Base-by-base conservation (phyloP, 768 basidiomycete species). In the Russula vinacea region DNA sequence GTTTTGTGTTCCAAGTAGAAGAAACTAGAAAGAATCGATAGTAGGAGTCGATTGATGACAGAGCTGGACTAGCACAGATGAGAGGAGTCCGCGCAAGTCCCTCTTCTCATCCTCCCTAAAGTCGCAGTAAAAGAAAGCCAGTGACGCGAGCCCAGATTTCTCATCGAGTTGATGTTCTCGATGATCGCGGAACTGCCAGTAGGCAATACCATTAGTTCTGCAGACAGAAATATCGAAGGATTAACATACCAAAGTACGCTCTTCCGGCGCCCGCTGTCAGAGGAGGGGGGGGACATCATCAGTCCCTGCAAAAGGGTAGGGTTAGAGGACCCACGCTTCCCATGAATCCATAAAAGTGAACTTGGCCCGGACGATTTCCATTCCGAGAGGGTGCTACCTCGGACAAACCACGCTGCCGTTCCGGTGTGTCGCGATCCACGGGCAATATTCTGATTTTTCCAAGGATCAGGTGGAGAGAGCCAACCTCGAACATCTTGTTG, bases 391-490 rank as follows among this genome's bases (percentile, higher is more conserved):
- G 32, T 29, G 3, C n/a, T 16, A 32, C 42, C 7, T 8, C 33
- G 13, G 7, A 47, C 9, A 29, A 58, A 58, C 56, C 56, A 58
- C 5, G 16, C 9, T 7, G 56, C 56, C 2, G 56, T 44, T 29
- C 32, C 56, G 11, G 11, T n/a, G 19, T 45, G 19, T 13, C 56
- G 42, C 24, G 24, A 56, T 40, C 9, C 40, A 6, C 16, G 16
- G 17, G 55, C 55, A 11, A 32, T 29, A 17, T 45, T 32, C 2
- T 58, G 33, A 8, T 58, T 58, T 22, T 58, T 58, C 44, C 56
- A 58, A 1, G 56, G 56, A 24, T 58, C 56, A 33, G 56, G 56
- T 4, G 56, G 44, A n/a, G 44, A 58, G 6, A 58, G 32, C 56
- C 56, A 58, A 24, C 16, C 33, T 45, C 4, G 44, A 14, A 57